phyloP scores from a whole-genome alignment of 306 rosid genomes.

The Myrica gale region DNA sequence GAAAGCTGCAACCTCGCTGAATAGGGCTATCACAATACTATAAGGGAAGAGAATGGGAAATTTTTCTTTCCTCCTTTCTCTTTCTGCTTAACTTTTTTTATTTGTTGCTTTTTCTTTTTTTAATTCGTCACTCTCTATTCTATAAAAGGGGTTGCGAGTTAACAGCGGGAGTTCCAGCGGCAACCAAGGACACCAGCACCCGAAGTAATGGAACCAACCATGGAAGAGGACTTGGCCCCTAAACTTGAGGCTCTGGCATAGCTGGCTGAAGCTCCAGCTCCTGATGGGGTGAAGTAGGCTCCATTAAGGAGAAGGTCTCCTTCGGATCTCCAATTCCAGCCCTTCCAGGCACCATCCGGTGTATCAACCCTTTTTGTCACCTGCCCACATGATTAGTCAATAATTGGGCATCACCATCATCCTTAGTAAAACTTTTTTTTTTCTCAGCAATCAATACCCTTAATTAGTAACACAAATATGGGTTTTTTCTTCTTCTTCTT shows the following conservation, averaged over 20 bases:
- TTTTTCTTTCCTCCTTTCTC: slow-evolving; percentile 44
- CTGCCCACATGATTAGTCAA: slow-evolving; percentile 37
- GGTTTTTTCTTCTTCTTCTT: neutral
- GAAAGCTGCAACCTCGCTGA: slow-evolving; percentile 53
- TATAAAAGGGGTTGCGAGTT: slow-evolving; percentile 30
- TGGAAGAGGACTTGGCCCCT: slow-evolving; percentile 89
- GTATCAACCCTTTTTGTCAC: slow-evolving; percentile 85
- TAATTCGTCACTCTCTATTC: slow-evolving; percentile 19
- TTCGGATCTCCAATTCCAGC: slow-evolving; percentile 96
- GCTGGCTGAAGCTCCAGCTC: slow-evolving; percentile 74
- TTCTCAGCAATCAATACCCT: neutral
- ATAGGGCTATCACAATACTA: slow-evolving; percentile 42
- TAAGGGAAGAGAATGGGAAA: slow-evolving; percentile 51
- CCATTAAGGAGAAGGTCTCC: slow-evolving; percentile 94
- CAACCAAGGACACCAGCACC: slow-evolving; percentile 73
- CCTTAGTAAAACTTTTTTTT: neutral
- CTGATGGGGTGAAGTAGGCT: slow-evolving; percentile 82
- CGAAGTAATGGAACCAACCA: slow-evolving; percentile 72
- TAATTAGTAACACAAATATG: neutral
- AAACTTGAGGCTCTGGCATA: slow-evolving; percentile 99
- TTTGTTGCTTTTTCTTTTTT: neutral
- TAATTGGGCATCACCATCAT: neutral
- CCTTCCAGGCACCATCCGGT: slow-evolving; percentile 44
- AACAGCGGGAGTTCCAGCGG: slow-evolving; percentile 64
- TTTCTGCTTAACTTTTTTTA: slow-evolving; percentile 25